These are phyloP conservation scores for Endogone sp. DNA, from an alignment of 192 early-diverging fungal species.

Conservation along the genomic window DNA sequence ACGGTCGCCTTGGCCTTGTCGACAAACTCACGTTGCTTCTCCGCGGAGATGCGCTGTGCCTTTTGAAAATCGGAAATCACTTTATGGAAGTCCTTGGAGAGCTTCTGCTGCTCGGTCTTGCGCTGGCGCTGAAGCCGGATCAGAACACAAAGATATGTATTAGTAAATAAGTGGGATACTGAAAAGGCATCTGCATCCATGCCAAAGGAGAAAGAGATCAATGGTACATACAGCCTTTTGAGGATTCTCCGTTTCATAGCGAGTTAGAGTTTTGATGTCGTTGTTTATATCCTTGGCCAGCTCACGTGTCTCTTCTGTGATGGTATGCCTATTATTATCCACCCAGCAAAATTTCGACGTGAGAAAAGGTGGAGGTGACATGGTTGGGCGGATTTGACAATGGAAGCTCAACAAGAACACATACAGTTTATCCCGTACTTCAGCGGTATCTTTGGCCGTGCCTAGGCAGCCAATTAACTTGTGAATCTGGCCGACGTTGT, in stretches of 20 bases:
- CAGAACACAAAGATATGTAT: no score
- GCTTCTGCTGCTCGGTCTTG: conserved; percentile 87
- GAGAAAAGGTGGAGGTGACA: no score
- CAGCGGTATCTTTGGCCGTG: conserved; percentile 69
- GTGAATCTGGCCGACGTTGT: conserved; percentile 80
- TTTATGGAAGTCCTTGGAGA: conserved; percentile 93
- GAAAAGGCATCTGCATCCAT: neutral
- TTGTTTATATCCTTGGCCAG: conserved; percentile 73
- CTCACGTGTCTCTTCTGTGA: conserved; percentile 79
- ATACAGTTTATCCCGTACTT: conserved; percentile 73
- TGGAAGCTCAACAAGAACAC: conserved; percentile 15
- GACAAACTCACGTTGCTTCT: conserved; percentile 82
- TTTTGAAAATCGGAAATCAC: conserved; percentile 87
- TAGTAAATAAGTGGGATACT: no score
- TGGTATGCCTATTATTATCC: conserved; percentile 35
- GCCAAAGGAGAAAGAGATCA: neutral
- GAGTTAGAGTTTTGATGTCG: conserved; percentile 74
- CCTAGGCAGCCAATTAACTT: conserved; percentile 73
- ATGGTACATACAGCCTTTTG: conserved; percentile 18
- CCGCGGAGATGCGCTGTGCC: conserved; percentile 76
- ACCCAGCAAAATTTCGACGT: no score
- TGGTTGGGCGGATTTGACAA: no score
- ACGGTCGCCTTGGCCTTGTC: conserved; percentile 58
- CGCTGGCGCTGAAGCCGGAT: conserved; percentile 59
- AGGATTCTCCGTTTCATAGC: conserved; percentile 38